Percentiles rank a stretch among this genome's conserved stretches.
Conservation (phyloP, 768 basidiomycete species). For the Daedaleopsis sinensis region DNA sequence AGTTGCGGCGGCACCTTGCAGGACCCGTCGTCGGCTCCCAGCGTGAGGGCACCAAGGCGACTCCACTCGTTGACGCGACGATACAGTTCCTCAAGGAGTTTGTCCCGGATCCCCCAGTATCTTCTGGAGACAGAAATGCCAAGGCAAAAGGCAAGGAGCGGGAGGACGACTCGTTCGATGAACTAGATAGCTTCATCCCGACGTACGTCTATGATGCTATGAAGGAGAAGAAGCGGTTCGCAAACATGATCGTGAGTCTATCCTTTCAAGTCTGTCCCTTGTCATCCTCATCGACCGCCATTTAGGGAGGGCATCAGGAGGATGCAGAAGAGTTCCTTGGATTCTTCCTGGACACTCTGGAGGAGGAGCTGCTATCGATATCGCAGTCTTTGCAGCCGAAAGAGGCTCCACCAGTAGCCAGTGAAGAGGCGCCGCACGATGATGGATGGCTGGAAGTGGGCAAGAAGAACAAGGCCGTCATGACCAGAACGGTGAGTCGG, state of each 20-base stretch:
- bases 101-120: slow-evolving; percentile 31
- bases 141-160: slow-evolving; percentile 48
- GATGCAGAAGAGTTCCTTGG: slow-evolving; percentile 99
- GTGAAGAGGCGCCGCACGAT: slow-evolving; percentile 44
- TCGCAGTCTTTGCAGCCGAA: slow-evolving; percentile 48
- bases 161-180: slow-evolving; percentile 48
- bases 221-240: slow-evolving; percentile 92
- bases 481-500: slow-evolving; percentile 74
- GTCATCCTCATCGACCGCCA: slow-evolving; percentile 10
- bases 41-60: slow-evolving; percentile 36
- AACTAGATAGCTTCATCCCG: slow-evolving; percentile 79
- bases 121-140: slow-evolving; percentile 15
- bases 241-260: slow-evolving; percentile 80
- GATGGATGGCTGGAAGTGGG: slow-evolving; percentile 95
- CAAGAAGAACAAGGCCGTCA: slow-evolving; percentile 76
- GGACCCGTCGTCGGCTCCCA: slow-evolving; percentile 34
- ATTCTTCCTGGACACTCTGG: slow-evolving; percentile 92
- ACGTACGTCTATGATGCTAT: slow-evolving; percentile 89
- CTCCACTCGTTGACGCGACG: slow-evolving; percentile 69
- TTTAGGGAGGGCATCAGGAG: slow-evolving; percentile 89
- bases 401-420: slow-evolving; percentile 23
- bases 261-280: slow-evolving; percentile 1
- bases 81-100: slow-evolving; percentile 83
- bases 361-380: slow-evolving; percentile 86
- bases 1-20: slow-evolving; percentile 60